Percentiles rank a stretch among this genome's conserved stretches.
Evolutionary conservation across 2,329 filamentous ascomycete genomes (phyloP).

Genomic region (Fusarium sp.): DNA sequence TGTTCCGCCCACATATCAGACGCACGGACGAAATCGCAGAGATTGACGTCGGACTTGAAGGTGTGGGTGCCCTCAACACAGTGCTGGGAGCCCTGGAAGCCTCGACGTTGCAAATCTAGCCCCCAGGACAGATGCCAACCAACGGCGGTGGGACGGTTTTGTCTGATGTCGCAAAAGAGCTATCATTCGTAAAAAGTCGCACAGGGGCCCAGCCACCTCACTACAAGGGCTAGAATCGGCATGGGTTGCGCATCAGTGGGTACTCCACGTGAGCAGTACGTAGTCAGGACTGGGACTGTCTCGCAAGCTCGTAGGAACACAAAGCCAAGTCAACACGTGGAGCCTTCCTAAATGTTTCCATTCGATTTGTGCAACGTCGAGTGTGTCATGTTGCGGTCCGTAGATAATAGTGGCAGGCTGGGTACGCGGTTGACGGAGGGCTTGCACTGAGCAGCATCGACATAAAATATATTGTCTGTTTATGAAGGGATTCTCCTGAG

Average conservation of each 20-base stretch:
- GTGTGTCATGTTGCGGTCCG: conserved; percentile 24
- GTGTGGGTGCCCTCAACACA: conserved; percentile 35
- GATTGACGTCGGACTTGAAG: conserved; percentile 34
- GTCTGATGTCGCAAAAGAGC: conserved; percentile 37
- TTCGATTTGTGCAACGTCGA: conserved; percentile 41
- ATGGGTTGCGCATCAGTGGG: conserved; percentile 48
- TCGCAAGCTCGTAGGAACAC: conserved; percentile 40
- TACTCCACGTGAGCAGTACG: conserved; percentile 46
- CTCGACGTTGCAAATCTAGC: conserved; percentile 23
- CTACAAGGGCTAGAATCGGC: conserved; percentile 41
- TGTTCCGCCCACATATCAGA: conserved; percentile 38
- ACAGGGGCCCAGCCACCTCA: conserved; percentile 43
- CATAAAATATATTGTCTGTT: conserved; percentile 10
- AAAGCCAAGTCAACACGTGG: conserved; percentile 46
- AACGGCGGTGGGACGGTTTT: conserved; percentile 38
- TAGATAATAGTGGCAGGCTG: conserved; percentile 25
- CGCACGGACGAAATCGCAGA: conserved; percentile 35
- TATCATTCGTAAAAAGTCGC: conserved; percentile 38
- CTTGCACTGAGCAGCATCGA: background rate
- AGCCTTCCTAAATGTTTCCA: conserved; percentile 42
- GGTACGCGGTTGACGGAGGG: background rate
- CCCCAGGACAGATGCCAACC: conserved; percentile 21
- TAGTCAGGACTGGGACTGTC: conserved; percentile 42
- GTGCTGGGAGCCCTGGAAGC: conserved; percentile 33
- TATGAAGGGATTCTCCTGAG: conserved; percentile 4